Evolutionary conservation across 2,329 filamentous ascomycete species (phyloP), one percentile per base, ranked within the genome.

Genomic region (Clonostachys rhizophaga): DNA sequence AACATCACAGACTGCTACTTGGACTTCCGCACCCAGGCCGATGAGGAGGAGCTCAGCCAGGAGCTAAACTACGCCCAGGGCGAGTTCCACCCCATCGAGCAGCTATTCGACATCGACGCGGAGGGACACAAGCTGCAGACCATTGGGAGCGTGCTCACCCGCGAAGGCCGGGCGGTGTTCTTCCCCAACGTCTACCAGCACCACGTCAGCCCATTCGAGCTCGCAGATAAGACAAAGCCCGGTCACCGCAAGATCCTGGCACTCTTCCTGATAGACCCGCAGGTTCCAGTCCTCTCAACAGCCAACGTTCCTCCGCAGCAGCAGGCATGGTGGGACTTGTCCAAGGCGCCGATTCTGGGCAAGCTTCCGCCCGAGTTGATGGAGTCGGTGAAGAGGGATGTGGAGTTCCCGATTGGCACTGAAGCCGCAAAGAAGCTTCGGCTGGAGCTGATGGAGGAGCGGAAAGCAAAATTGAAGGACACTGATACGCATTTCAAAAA

Each of bases 241-340:
- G 82, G 83, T 3, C 76, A 84, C 54, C 69, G 79, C 17, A 79
- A 79, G 56, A 78, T 84, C 43, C 61, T 86, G 4, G 78, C 76
- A 0, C 63, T 86, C 11, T 86, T 78, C 56, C 69, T 86, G 3
- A 74, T 86, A 3, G 79, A 86, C 55, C 83, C 82, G 0, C 54
- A 71, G 16, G 53, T 67, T 2, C 70, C 70, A 2, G 46, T 74
- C 62, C 59, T 70, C 47, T 67, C 65, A 2, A 73, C 70, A 8
- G 64, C 66, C 34, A 72, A 71, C 30, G 66, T 72, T n/a, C 67
- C 70, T 17, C 69, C 69, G 3, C 69, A 74, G 57, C 69, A 68
- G 54, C 52, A 50, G n/a, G 48, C 62, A 34, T 73, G 70, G 70
- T 71, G 67, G 49, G 24, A 30, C 24, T 30, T 30, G 24, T 30